phyloP scores from a whole-genome alignment of 768 basidiomycete species.

The Gymnopilus dilepis region DNA sequence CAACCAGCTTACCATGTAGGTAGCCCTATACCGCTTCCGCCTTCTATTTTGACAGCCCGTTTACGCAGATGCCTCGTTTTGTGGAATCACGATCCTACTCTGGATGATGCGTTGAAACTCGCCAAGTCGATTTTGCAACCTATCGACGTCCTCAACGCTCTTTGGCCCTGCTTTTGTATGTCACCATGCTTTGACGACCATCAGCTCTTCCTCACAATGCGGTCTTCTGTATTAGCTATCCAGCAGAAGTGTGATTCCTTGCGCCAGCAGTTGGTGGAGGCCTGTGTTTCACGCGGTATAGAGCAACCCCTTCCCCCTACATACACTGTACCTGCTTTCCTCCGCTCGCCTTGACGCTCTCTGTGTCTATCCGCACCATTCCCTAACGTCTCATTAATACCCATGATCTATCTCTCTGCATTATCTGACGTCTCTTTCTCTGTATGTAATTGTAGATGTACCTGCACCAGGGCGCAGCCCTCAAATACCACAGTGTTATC shows the following conservation, averaged over 20 bases:
- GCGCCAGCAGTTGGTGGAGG: conserved; percentile 52
- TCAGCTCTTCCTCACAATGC: background rate
- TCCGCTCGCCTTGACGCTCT: conserved; percentile 14
- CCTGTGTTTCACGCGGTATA: conserved; percentile 49
- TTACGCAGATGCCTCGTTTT: conserved; percentile 61
- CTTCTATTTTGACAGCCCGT: background rate
- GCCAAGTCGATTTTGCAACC: conserved; percentile 68
- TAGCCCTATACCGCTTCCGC: conserved; percentile 3
- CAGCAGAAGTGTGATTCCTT: conserved; percentile 54
- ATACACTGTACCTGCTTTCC: conserved; percentile 41
- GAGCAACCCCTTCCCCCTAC: conserved; percentile 45
- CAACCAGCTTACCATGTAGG: conserved; percentile 68
- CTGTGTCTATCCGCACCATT: background rate
- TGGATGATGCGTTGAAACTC: conserved; percentile 64
- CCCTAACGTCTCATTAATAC: background rate
- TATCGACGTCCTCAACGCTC: conserved; percentile 67
- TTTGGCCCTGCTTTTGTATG: conserved; percentile 67
- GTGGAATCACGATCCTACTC: conserved; percentile 65
- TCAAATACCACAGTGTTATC: conserved; percentile 10
- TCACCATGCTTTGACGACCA: conserved; percentile 7
- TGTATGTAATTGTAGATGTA: conserved; percentile 20
- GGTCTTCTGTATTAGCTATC: conserved; percentile 40
- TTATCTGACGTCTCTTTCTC: conserved; percentile 1
- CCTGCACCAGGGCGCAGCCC: background rate
- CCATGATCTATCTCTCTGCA: background rate